Evolutionary conservation across 192 early-diverging fungal genomes (phyloP).

Genomic region (Chytriomyces hyalinus): DNA sequence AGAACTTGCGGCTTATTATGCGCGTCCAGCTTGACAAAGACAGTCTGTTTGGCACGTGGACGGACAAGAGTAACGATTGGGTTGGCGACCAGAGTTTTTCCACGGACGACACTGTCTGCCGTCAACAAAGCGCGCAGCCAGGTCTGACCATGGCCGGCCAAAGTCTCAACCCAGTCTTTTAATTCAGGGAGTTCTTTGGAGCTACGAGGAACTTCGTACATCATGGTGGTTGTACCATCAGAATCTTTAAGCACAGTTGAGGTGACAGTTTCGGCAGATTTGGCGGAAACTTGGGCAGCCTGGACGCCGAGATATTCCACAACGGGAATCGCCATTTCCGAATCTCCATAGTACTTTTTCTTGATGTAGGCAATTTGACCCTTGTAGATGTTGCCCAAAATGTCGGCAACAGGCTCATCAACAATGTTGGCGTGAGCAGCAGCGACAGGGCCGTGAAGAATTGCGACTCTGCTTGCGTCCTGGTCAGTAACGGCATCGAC

Average conservation of each 20-base stretch:
- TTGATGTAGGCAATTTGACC: slow-evolving; percentile 78
- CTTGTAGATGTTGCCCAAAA: slow-evolving; percentile 83
- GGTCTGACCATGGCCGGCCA: slow-evolving; percentile 71
- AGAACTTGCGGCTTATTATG: slow-evolving; percentile 48
- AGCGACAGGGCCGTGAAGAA: slow-evolving; percentile 90
- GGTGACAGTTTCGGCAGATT: slow-evolving; percentile 49
- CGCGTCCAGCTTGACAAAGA: slow-evolving; percentile 52
- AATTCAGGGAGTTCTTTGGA: slow-evolving; percentile 59
- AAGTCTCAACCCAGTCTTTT: slow-evolving; percentile 70
- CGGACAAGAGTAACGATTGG: slow-evolving; percentile 50
- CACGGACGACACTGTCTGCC: slow-evolving; percentile 78
- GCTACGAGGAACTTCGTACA: slow-evolving; percentile 59
- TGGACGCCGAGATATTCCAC: slow-evolving; percentile 77
- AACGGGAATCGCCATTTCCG: slow-evolving; percentile 70
- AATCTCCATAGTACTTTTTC: slow-evolving; percentile 68
- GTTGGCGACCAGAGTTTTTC: slow-evolving; percentile 55
- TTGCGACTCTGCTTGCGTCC: slow-evolving; percentile 82
- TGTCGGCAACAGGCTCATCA: slow-evolving; percentile 87
- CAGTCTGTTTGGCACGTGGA: slow-evolving; percentile 53
- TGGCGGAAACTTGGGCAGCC: slow-evolving; percentile 36
- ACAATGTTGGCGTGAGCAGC: slow-evolving; percentile 71
- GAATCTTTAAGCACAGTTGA: slow-evolving; percentile 48
- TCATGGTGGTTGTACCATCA: slow-evolving; percentile 52
- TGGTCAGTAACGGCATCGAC: slow-evolving; percentile 81
- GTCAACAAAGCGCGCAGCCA: slow-evolving; percentile 89